phyloP scores from a whole-genome alignment of 2,329 filamentous ascomycete genomes.

The Arthroderma sp. region DNA sequence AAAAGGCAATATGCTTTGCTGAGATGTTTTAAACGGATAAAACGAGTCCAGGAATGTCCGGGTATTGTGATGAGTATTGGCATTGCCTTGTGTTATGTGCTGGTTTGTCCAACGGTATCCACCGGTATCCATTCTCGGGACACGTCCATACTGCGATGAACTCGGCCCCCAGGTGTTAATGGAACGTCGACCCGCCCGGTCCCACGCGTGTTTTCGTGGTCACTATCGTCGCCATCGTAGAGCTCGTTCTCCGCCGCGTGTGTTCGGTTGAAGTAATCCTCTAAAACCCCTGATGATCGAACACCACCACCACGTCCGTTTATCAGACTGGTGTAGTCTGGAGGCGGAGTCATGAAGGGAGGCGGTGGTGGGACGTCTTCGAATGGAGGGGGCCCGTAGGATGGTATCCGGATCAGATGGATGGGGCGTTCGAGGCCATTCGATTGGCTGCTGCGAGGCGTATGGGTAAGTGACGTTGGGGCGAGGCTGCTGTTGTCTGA shows the following conservation, averaged over 20 bases:
- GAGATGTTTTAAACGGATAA: too few species aligned
- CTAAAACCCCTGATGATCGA: constrained; percentile 34
- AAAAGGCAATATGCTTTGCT: background rate
- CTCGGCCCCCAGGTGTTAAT: constrained; percentile 48
- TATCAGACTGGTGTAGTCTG: constrained; percentile 68
- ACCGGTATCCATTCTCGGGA: constrained; percentile 39
- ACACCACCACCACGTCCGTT: constrained; percentile 43
- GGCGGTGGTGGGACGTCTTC: constrained; percentile 68
- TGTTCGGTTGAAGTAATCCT: constrained; percentile 76
- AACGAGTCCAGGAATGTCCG: too few species aligned
- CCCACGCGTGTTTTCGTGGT: constrained; percentile 34
- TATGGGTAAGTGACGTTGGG: constrained; percentile 8
- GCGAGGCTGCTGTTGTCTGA: constrained; percentile 20
- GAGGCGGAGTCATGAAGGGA: constrained; percentile 64
- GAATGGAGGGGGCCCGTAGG: constrained; percentile 78
- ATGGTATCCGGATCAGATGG: constrained; percentile 68
- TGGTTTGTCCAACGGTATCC: background rate
- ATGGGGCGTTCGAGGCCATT: constrained; percentile 52
- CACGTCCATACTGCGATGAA: constrained; percentile 53
- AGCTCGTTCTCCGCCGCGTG: constrained; percentile 49
- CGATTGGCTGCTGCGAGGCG: background rate
- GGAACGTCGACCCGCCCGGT: constrained; percentile 40
- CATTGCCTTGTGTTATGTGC: too few species aligned
- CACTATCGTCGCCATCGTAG: constrained; percentile 27
- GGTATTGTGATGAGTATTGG: too few species aligned